Conservation (phyloP, 176 grass and related monocot genomes). For the Calamus simplicifolius region DNA sequence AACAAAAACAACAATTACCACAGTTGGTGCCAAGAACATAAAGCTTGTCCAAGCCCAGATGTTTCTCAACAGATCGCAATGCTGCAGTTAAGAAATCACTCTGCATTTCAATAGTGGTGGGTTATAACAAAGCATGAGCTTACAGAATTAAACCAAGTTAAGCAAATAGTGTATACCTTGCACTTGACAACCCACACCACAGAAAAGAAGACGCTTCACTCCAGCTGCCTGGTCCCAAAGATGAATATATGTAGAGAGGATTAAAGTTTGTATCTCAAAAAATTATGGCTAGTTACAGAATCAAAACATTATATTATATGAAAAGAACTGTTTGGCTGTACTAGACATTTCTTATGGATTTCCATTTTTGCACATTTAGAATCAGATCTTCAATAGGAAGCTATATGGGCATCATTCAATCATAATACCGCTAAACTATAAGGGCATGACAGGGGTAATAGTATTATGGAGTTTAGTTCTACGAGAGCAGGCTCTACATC, state of each 20-base stretch:
- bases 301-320: too few relatives aligned
- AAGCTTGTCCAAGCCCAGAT: conserved; percentile 94
- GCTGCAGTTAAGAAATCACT: conserved; percentile 47
- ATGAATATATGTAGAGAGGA: not conserved
- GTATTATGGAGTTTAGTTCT: too few relatives aligned
- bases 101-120: conserved; percentile 37
- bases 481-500: too few relatives aligned
- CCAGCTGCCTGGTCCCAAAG: conserved; percentile 74
- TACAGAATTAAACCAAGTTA: conserved; percentile 5
- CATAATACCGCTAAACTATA: too few relatives aligned
- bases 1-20: conserved; percentile 42
- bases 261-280: too few relatives aligned
- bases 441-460: too few relatives aligned
- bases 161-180: conserved; percentile 48
- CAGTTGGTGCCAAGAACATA: conserved; percentile 98
- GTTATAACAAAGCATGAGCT: conserved; percentile 20
- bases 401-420: too few relatives aligned
- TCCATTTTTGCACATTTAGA: too few relatives aligned
- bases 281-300: too few relatives aligned
- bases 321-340: too few relatives aligned
- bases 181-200: conserved; percentile 95
- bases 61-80: conserved; percentile 88
- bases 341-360: too few relatives aligned
- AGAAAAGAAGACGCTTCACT: conserved; percentile 95
- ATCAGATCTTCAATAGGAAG: too few relatives aligned